Base-by-base conservation (phyloP, 768 basidiomycete species). In the Pisolithus microcarpus region DNA sequence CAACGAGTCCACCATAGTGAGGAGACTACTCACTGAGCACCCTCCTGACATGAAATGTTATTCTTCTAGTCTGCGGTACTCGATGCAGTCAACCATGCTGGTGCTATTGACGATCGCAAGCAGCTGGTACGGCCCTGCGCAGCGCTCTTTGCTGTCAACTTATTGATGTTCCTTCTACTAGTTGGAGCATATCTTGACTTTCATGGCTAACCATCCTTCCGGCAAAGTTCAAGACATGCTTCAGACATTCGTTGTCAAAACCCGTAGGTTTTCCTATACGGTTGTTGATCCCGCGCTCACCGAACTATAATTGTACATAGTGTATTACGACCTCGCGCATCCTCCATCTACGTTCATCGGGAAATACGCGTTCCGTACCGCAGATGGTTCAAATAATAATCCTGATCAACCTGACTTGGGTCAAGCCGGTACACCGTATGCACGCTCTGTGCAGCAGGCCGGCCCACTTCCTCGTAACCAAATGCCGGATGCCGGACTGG, bases 311-410 rank as follows among this genome's bases (percentile, higher is more conserved):
- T 34, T 11, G 36, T 55, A 15, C 19, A 1, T 56, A 90, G 87
- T 89, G 51, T 91, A 90, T 65, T 80, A 85, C 55, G 91, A 93
- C 64, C 76, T 95, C 15, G 66, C 80, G 0, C 91, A 92, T 64
- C 91, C 91, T 3, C 76, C 89, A 7, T 70, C 81, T 7, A 87
- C 89, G 1, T 81, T 72, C 55, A 65, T 90, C 36, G 81, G 87
- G 16, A 57, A 78, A 46, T 83, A 80, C 55, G 75, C 80, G 1
- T 91, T 77, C 72, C 81, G 91, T 31, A 64, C 76, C 1, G 84
- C 87, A 4, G 91, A 93, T 64, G 91, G 91, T 7, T 79, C 81
- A 4, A 67, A 70, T 62, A 93, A 94, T 69, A 93, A 91, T 59
- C 72, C 81, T 42, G 72, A 75, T 49, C 62, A 72, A 36, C 89